A percentile compares a stretch with the other conserved stretches of the same genome.
These are phyloP conservation scores for Solanum phureja DNA, from an alignment of 257 asterid genomes.

Conservation along the genomic window DNA sequence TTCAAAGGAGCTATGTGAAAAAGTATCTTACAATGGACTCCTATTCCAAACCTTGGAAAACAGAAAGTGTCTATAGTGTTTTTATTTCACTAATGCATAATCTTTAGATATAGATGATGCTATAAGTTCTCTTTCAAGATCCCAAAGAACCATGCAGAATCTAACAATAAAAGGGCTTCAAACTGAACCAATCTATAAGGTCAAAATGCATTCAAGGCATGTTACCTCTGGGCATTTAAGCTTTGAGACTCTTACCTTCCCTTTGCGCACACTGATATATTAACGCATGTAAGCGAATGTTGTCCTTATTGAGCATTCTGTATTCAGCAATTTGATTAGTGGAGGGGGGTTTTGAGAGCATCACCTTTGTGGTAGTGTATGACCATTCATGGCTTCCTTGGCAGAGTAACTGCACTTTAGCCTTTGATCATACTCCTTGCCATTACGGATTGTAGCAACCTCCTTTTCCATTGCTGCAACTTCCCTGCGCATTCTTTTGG, in stretches of 20 bases:
- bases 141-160: background rate
- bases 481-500: conserved; percentile 84
- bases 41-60: background rate
- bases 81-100: background rate
- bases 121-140: background rate
- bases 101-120: background rate
- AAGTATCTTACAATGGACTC: background rate
- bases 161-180: background rate
- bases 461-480: conserved; percentile 83
- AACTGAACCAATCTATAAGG: background rate
- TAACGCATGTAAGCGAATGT: background rate
- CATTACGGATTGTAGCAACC: conserved; percentile 51
- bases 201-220: background rate
- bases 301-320: background rate
- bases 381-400: conserved; percentile 42
- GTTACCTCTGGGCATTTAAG: background rate
- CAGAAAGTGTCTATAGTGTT: background rate
- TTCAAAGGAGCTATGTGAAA: background rate
- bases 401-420: conserved; percentile 33
- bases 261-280: background rate
- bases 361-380: conserved; percentile 38
- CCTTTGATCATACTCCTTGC: conserved; percentile 64
- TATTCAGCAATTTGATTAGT: background rate
- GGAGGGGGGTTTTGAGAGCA: background rate
- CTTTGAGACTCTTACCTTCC: background rate